Conservation (phyloP, 192 early-diverging fungal species). For the Backusella westeae region DNA sequence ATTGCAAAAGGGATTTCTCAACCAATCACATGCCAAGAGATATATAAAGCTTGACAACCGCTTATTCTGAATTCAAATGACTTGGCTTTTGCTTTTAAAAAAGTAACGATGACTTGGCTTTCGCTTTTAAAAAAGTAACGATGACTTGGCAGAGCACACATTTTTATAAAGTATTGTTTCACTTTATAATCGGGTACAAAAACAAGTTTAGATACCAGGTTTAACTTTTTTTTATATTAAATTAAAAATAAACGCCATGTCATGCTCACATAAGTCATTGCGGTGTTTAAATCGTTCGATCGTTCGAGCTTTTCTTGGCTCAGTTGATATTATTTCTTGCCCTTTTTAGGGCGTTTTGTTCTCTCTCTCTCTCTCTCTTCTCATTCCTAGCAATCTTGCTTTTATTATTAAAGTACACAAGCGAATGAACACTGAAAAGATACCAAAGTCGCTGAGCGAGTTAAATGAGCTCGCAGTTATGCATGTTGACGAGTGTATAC, state of each 20-base stretch:
- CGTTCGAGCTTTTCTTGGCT: not conserved
- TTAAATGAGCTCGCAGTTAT: conserved; percentile 30
- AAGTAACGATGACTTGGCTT: not conserved
- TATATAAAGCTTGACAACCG: not conserved
- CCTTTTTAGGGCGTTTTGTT: not conserved
- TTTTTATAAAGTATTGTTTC: not conserved
- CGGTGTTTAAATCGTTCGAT: not conserved
- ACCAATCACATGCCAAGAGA: not conserved
- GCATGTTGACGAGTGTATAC: conserved; percentile 30
- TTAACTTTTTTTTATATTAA: not conserved
- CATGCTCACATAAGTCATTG: not conserved
- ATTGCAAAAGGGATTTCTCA: not conserved
- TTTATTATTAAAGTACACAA: not conserved
- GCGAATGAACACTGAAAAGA: not conserved
- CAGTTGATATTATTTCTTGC: not conserved
- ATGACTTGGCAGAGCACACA: not conserved
- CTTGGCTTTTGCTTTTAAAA: not conserved
- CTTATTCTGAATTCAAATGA: not conserved
- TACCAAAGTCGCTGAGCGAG: conserved; percentile 30
- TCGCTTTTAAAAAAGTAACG: not conserved
- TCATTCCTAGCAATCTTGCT: not conserved
- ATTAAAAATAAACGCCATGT: too few species aligned
- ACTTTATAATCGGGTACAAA: not conserved
- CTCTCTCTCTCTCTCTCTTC: not conserved
- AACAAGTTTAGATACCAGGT: not conserved